Base-by-base conservation (phyloP, 148 eudicot species). In the Pharnaceum exiguum region DNA sequence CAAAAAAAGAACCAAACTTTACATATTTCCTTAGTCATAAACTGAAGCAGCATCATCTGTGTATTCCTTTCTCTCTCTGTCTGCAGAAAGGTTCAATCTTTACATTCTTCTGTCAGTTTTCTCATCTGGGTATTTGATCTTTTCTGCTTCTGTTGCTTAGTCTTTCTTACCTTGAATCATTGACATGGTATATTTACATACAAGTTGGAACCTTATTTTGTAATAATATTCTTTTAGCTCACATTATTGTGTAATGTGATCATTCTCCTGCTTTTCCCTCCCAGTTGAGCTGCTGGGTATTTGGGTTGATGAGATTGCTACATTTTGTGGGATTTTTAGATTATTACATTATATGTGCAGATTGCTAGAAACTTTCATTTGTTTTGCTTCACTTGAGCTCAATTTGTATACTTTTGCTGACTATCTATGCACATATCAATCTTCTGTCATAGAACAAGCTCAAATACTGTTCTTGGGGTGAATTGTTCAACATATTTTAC, bases 81-180 rank as follows among this genome's bases (percentile, higher is more conserved):
- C 28, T 53, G 30, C 46, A 61, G 40, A 56, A 70, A 62, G 68
- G 51, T 55, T 43, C 44, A 38, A 55, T 52, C 51, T 62, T 62
- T 60, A 29, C 33, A 17, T 53, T 16, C 27, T 13, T 39, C 37
- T 0, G 5, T 10, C 35, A 28, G 31, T 46, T 60, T 26, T 16
- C 16, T 32, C 63, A 63, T 56, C 68, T 63, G 64, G 64, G 59
- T 57, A 40, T 42, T 33, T 54, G 29, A 60, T 59, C 35, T 42
- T 8, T 55, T n/a, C 39, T 37, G 19, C 7, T 61, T 32, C 1
- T 54, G 10, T 46, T 7, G 15, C 37, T 54, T 54, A 9, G n/a
- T n/a, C n/a, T n/a, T 10, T 11, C 30, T 57, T 38, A 32, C 23
- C 2, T 29, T 7, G n/a, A 60, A 12, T 23, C 42, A 15, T 45